phyloP scores from a whole-genome alignment of 1,284 basidiomycete species.

The Gomphus bonarii region DNA sequence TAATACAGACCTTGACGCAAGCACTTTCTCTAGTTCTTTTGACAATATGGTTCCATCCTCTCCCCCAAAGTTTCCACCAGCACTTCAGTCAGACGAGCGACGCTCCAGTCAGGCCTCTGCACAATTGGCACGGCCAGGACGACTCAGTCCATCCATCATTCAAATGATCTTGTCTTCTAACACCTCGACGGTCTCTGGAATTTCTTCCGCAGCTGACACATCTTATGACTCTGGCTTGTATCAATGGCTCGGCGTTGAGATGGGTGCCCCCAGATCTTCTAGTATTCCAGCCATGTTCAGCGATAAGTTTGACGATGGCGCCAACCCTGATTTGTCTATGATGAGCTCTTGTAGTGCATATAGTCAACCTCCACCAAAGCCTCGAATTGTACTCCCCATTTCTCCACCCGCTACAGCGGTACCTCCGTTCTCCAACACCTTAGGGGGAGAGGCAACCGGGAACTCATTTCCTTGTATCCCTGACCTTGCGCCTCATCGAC shows the following conservation, averaged over 20 bases:
- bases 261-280: not conserved
- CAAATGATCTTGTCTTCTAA: constrained; percentile 1
- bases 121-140: not conserved
- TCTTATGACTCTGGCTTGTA: constrained; percentile 3
- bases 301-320: not conserved
- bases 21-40: not conserved
- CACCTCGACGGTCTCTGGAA: not conserved
- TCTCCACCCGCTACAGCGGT: not conserved
- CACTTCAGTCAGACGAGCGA: not conserved
- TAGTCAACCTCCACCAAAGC: not conserved
- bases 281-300: not conserved
- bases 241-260: not conserved
- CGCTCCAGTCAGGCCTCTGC: not conserved
- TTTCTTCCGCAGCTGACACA: not conserved
- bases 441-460: not conserved
- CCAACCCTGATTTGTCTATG: not conserved
- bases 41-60: not conserved
- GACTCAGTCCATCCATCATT: not conserved
- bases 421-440: not conserved
- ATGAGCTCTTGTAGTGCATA: not conserved
- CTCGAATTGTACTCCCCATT: not conserved
- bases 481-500: not conserved
- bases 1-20: not conserved
- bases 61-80: not conserved
- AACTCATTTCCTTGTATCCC: no score